These are phyloP conservation scores for Umbellularia californica DNA, from an alignment of 164 flowering plant genomes.

Conservation along the genomic window DNA sequence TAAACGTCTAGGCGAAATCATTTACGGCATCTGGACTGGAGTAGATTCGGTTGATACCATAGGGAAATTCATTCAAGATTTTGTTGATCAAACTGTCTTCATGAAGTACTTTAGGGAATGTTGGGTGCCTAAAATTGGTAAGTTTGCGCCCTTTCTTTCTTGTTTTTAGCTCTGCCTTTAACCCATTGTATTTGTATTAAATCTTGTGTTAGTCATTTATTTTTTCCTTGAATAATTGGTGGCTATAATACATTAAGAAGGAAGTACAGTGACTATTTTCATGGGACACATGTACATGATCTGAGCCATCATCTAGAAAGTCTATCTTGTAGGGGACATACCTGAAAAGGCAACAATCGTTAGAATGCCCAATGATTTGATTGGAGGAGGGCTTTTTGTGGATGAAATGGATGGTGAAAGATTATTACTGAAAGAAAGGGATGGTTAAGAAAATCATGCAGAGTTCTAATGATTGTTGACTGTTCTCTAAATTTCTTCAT, in stretches of 20 bases:
- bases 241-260: neutral
- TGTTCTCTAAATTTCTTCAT: neutral
- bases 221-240: neutral
- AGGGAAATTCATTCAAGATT: conserved; percentile 71
- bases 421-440: neutral
- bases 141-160: conserved; percentile 8
- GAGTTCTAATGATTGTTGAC: neutral
- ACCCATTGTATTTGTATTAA: neutral
- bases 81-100: conserved; percentile 80
- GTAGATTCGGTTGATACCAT: conserved; percentile 39
- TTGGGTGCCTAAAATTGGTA: conserved; percentile 96
- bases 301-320: neutral
- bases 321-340: neutral
- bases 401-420: neutral
- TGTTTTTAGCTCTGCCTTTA: neutral
- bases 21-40: conserved; percentile 67
- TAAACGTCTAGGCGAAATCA: conserved; percentile 70
- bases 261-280: neutral
- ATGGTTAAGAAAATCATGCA: neutral
- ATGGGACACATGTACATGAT: neutral
- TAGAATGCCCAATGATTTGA: neutral
- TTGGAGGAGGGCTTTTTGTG: neutral
- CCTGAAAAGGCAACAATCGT: neutral
- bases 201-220: neutral
- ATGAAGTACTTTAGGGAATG: conserved; percentile 71